phyloP scores from a whole-genome alignment of 2,329 filamentous ascomycete species.

The Microsporum canis region DNA sequence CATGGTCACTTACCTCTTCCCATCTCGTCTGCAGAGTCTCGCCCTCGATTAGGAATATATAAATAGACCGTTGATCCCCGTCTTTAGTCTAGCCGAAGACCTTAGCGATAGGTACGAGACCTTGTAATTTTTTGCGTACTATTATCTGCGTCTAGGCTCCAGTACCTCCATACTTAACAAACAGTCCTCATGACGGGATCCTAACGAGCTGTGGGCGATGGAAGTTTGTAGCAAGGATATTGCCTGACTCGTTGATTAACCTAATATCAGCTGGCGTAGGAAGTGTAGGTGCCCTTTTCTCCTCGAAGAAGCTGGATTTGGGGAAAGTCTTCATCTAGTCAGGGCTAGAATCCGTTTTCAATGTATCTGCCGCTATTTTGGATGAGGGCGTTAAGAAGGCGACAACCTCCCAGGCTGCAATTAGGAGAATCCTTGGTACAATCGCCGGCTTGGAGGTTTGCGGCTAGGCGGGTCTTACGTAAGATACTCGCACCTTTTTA shows the following conservation, averaged over 20 bases:
- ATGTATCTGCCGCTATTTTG: neutral
- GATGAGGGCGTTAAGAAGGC: neutral
- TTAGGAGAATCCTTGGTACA: too few relatives aligned
- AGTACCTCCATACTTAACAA: constrained; percentile 28
- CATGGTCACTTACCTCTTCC: constrained; percentile 15
- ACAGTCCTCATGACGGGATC: constrained; percentile 24
- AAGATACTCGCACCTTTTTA: too few relatives aligned
- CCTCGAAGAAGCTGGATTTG: constrained; percentile 17
- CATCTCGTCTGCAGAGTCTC: constrained; percentile 19
- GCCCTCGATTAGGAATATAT: constrained; percentile 20
- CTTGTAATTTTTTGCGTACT: constrained; percentile 20
- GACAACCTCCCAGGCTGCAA: too few relatives aligned
- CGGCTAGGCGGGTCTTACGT: too few relatives aligned
- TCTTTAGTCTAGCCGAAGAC: constrained; percentile 20
- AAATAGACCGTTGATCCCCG: constrained; percentile 18
- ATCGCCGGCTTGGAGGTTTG: too few relatives aligned
- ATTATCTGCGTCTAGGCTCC: constrained; percentile 24
- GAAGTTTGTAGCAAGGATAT: constrained; percentile 14
- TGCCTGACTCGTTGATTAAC: constrained; percentile 18
- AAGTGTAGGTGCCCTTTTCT: constrained; percentile 17
- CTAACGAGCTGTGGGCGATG: constrained; percentile 23
- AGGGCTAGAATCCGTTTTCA: neutral
- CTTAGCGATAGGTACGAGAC: constrained; percentile 19
- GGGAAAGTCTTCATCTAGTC: constrained; percentile 5
- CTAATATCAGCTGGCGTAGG: constrained; percentile 23